Conservation (phyloP, 2,329 filamentous ascomycete species). For the Penicillium olsonii region DNA sequence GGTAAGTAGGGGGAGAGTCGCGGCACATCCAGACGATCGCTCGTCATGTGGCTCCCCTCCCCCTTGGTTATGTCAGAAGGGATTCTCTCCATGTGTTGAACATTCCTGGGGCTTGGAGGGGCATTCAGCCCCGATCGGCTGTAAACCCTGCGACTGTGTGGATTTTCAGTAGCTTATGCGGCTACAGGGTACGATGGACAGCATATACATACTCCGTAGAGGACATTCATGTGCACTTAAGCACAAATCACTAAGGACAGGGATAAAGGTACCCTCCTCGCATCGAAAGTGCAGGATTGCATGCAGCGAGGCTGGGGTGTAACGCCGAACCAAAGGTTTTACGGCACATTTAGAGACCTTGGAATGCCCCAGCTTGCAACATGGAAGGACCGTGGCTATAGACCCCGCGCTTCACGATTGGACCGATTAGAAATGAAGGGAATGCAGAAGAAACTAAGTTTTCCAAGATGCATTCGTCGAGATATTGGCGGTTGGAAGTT, state of each 20-base stretch:
- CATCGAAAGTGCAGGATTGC: slow-evolving; percentile 16
- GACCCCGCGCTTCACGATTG: slow-evolving; percentile 9
- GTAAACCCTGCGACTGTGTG: neutral
- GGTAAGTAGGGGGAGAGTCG: slow-evolving; percentile 5
- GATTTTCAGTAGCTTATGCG: neutral
- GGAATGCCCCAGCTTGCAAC: slow-evolving; percentile 9
- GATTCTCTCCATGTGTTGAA: slow-evolving; percentile 19
- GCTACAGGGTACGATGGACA: neutral
- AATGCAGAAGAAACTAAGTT: neutral
- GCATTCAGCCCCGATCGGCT: neutral
- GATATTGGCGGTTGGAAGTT: no score
- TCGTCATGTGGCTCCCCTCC: slow-evolving; percentile 15
- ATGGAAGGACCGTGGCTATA: neutral
- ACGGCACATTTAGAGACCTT: slow-evolving; percentile 5
- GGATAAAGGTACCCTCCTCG: slow-evolving; percentile 26
- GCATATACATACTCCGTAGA: no score
- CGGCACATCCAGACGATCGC: slow-evolving; percentile 10
- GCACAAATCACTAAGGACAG: slow-evolving; percentile 14
- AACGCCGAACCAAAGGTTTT: slow-evolving; percentile 21
- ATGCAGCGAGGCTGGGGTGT: slow-evolving; percentile 18
- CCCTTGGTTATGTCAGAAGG: slow-evolving; percentile 10
- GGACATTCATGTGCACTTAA: slow-evolving; percentile 1
- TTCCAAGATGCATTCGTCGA: neutral
- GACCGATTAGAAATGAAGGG: slow-evolving; percentile 4
- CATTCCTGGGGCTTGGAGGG: slow-evolving; percentile 13